These are phyloP conservation scores for Arabidopsis thaliana DNA, from an alignment of 345 rosid species.

Conservation along the genomic window DNA sequence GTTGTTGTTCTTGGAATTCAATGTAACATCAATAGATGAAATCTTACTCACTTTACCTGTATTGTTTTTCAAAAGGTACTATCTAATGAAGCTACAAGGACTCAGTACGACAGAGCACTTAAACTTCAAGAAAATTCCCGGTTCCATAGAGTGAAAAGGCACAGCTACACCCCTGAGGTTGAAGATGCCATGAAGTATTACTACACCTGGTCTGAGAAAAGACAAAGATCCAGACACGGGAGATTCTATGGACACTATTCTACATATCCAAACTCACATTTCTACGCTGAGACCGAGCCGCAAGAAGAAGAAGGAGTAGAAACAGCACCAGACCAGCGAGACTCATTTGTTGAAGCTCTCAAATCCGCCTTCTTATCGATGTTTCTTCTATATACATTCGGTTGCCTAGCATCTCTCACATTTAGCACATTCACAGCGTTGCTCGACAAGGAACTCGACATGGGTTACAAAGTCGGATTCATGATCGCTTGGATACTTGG, in stretches of 20 bases:
- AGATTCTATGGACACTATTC: conserved; percentile 51
- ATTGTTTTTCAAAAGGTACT: conserved; percentile 55
- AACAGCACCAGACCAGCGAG: conserved; percentile 52
- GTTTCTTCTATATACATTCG: conserved; percentile 61
- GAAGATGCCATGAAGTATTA: conserved; percentile 55
- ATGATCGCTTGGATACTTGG: conserved; percentile 77
- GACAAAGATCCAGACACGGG: conserved; percentile 53
- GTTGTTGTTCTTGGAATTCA: background rate
- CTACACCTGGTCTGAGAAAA: conserved; percentile 67
- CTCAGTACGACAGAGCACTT: conserved; percentile 63
- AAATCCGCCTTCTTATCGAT: conserved; percentile 63
- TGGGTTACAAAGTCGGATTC: conserved; percentile 84
- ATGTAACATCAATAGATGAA: background rate
- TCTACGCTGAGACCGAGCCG: conserved; percentile 45
- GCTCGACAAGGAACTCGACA: conserved; percentile 72
- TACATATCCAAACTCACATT: conserved; percentile 38
- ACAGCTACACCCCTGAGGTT: conserved; percentile 50
- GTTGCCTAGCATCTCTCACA: conserved; percentile 65
- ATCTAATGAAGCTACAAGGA: conserved; percentile 73
- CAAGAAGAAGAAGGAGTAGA: conserved; percentile 48
- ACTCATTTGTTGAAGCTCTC: conserved; percentile 64
- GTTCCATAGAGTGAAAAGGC: conserved; percentile 46
- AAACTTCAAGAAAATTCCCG: conserved; percentile 50
- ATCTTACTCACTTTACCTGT: background rate
- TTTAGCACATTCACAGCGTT: conserved; percentile 68